Base-by-base conservation (phyloP, 371 early-diverging fungal genomes). In the Chytridium lagenaria region DNA sequence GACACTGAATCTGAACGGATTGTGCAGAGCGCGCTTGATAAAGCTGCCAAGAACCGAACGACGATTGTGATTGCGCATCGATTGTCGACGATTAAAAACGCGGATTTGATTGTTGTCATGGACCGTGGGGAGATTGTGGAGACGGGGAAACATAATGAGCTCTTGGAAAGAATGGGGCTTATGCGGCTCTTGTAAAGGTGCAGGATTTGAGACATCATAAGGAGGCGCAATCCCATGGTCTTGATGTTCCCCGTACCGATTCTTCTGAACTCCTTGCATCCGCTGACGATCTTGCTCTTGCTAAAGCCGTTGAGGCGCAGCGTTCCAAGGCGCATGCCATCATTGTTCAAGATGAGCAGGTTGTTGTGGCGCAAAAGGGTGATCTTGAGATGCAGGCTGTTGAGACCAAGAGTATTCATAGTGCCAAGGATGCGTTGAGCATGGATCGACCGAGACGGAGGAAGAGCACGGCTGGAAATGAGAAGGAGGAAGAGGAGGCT, bases 1-100 rank as follows among this genome's bases (percentile, higher is more conserved):
- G 97, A 97, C 80, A 90, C 92, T 0, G 85, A 88, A 71, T 90
- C 92, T 2, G 96, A 98, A 77, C 84, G 90, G 33, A 79, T 92
- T n/a, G 92, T 95, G 0, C 94, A 94, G 78, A 79, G 81, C 44
- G 93, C 94, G 22, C 81, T 94, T 34, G 96, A 95, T 68, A 83
- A 80, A 28, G 95, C 95, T 2, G 66, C 92, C 30, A 75, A 80
- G 38, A 87, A 90, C 55, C 87, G 97, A 40, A 95, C 96, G 1
- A 95, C 97, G 0, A 89, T 99, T 61, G 92, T 95, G 2, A 92
- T 98, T 78, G 97, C 98, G 0, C 98, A 98, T 81, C 91, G 98
- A 31, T 81, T 98, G 44, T 80, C 81, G 15, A 90, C 91, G 19
- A 86, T 90, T 68, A 87, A 87, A 70, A 89, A 94, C 71, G 92